Evolutionary conservation across 1,284 basidiomycete genomes (phyloP).

Genomic region (Microbotryomycetes sp.): DNA sequence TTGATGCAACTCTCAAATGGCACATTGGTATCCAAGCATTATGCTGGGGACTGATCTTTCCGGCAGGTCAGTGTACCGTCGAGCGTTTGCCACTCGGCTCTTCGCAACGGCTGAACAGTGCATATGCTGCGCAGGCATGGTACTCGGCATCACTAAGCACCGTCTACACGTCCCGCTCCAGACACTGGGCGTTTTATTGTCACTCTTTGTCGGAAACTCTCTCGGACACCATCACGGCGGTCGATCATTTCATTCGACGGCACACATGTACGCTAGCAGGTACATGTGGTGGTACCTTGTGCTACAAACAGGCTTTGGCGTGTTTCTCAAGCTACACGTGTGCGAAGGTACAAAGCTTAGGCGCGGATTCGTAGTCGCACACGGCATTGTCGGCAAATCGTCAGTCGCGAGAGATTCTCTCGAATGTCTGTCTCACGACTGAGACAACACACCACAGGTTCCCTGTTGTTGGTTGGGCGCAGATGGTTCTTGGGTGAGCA

Average conservation of each 20-base stretch:
- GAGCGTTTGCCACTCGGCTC: too few relatives aligned
- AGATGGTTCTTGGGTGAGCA: slow-evolving; percentile 48
- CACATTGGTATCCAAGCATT: slow-evolving; percentile 31
- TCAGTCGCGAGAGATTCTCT: too few relatives aligned
- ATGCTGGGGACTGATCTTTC: slow-evolving; percentile 33
- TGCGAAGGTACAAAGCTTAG: slow-evolving; percentile 63
- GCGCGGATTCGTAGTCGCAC: slow-evolving; percentile 62
- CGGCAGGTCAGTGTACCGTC: slow-evolving; percentile 8
- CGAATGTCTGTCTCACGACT: too few relatives aligned
- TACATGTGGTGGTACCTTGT: slow-evolving; percentile 30
- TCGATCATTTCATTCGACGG: slow-evolving; percentile 30
- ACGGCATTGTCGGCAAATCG: slow-evolving; percentile 72
- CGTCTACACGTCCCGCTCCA: slow-evolving; percentile 32
- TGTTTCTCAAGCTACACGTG: slow-evolving; percentile 90
- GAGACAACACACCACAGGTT: too few relatives aligned
- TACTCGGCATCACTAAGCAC: slow-evolving; percentile 31
- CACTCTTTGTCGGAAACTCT: slow-evolving; percentile 22
- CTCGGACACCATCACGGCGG: slow-evolving; percentile 32
- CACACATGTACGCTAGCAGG: slow-evolving; percentile 11
- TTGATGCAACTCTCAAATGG: slow-evolving; percentile 23
- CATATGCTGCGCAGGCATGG: too few relatives aligned
- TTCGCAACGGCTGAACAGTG: too few relatives aligned
- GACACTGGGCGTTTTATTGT: slow-evolving; percentile 18
- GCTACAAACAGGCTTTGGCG: slow-evolving; percentile 62
- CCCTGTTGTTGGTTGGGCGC: slow-evolving; percentile 80